Base-by-base conservation (phyloP, 169 alveolate species). In the Perkinsus marinus region DNA sequence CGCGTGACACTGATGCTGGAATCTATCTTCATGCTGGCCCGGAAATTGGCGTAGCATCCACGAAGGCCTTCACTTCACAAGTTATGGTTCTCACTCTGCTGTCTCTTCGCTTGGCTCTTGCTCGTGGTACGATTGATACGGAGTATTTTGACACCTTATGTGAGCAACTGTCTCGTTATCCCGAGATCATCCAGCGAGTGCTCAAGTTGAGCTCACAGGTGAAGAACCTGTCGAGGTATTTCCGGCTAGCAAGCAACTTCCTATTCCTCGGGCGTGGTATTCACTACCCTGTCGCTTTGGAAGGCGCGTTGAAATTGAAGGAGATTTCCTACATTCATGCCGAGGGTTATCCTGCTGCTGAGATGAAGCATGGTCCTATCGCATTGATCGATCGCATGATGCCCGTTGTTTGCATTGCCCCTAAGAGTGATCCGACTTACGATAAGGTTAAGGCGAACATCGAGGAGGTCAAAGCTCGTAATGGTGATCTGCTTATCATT, bases 231-330 rank as follows among this genome's bases (percentile, higher is more conserved):
- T 57, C 79, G 34, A 57, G 34, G 79, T 57, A 19, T 30, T 57
- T 57, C 79, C 7, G 79, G 22, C 26, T 57, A 5, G 79, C 79
- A 0, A 2, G 17, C 30, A 89, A 89, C 38, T 91, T 92, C 46
- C 91, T 92, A 39, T 92, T 96, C 89, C 93, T 96, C 39, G 98
- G 98, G 10, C 94, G 95, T 37, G 99, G 99, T n/a, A 94, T 95
- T 46, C 97, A 98, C 39, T 97, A 96, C 92, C 96, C 98, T 22
- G 96, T 97, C 41, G 99, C 99, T 6, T 95, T 95, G 92, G 99
- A 98, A 94, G 99, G 99, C n/a, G 99, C 99, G 0, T 94, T 98
- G 68, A 98, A 98, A 92, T 94, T 98, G 68, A 98, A 98, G 95
- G 99, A 98, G 94, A 92, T 98, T n/a, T 95, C 99, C 3, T 97